Conservation (phyloP, 2,329 filamentous ascomycete genomes). For the Leptoxyphium fumago region DNA sequence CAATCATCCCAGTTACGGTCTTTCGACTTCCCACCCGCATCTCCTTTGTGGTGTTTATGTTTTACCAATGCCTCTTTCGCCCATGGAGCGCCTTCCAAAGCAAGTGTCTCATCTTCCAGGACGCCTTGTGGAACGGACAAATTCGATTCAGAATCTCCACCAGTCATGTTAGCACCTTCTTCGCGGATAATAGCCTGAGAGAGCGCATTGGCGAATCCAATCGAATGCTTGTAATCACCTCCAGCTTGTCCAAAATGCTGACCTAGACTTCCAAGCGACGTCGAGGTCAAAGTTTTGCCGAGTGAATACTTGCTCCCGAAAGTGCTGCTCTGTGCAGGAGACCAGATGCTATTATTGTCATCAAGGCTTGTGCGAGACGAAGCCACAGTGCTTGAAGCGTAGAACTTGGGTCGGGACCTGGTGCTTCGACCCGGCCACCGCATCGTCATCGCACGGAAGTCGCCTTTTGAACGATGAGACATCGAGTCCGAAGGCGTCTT, state of each 20-base stretch:
- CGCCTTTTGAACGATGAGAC: slow-evolving; percentile 49
- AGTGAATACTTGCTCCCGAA: slow-evolving; percentile 82
- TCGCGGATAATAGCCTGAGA: slow-evolving; percentile 95
- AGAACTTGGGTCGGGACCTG: slow-evolving; percentile 61
- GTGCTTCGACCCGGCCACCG: slow-evolving; percentile 69
- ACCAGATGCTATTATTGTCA: slow-evolving; percentile 81
- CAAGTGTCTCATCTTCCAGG: slow-evolving; percentile 82
- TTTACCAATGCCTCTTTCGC: slow-evolving; percentile 92
- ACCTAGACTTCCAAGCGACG: slow-evolving; percentile 82
- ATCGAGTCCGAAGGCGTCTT: slow-evolving; percentile 78
- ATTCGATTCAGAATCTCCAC: slow-evolving; percentile 20
- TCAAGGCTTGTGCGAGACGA: slow-evolving; percentile 92
- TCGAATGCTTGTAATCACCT: slow-evolving; percentile 84
- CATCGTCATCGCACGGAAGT: slow-evolving; percentile 47
- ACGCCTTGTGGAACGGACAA: slow-evolving; percentile 27
- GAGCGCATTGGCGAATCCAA: slow-evolving; percentile 91
- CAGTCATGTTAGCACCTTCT: slow-evolving; percentile 41
- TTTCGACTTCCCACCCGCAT: slow-evolving; percentile 79
- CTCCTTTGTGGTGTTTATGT: slow-evolving; percentile 91
- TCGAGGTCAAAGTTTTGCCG: slow-evolving; percentile 77
- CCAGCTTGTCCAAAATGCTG: slow-evolving; percentile 49
- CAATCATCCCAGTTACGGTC: slow-evolving; percentile 90
- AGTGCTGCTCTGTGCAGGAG: slow-evolving; percentile 76
- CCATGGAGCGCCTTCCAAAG: slow-evolving; percentile 90
- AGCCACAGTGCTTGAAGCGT: slow-evolving; percentile 65